phyloP scores from a whole-genome alignment of 345 rosid genomes.

The Ceriops tagal region DNA sequence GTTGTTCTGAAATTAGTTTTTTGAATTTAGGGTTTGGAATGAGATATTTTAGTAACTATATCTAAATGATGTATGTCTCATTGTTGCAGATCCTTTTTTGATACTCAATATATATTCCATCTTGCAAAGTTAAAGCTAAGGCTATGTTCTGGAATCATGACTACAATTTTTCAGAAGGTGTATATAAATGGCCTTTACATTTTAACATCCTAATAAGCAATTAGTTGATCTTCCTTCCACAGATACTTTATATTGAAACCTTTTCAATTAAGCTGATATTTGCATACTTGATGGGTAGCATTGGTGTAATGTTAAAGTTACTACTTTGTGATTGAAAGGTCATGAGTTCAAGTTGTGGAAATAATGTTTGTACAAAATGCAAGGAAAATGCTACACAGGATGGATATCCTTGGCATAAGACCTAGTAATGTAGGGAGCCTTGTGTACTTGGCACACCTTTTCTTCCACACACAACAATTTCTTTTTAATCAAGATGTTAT shows the following conservation, averaged over 20 bases:
- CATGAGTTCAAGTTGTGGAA: no score
- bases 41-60: not conserved
- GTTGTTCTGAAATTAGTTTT: not conserved
- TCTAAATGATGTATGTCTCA: constrained; percentile 10
- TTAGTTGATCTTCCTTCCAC: not conserved
- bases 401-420: no score
- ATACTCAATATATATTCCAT: constrained; percentile 72
- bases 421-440: no score
- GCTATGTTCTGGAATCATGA: constrained; percentile 84
- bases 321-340: no score
- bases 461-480: no score
- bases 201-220: not conserved
- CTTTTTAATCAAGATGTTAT: no score
- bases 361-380: no score
- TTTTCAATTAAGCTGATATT: constrained; percentile 6
- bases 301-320: no score
- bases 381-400: no score
- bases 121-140: constrained; percentile 76
- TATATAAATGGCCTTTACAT: constrained; percentile 5
- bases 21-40: not conserved
- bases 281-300: not conserved
- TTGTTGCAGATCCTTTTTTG: constrained; percentile 76
- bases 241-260: not conserved
- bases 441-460: no score
- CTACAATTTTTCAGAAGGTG: constrained; percentile 76